Evolutionary conservation across 768 basidiomycete species (phyloP).

Genomic region (Psilocybe cyanescens): DNA sequence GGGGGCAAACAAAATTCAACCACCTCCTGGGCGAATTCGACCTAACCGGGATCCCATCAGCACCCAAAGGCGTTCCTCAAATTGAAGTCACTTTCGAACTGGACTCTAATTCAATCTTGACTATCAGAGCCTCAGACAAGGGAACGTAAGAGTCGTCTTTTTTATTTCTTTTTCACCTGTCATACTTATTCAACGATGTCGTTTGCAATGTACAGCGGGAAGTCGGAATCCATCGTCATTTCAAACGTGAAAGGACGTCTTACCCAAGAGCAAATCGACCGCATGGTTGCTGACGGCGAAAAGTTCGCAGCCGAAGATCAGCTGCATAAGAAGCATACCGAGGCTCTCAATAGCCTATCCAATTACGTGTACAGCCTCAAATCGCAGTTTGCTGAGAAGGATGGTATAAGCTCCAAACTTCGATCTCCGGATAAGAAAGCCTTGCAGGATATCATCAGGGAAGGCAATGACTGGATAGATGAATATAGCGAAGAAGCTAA

Average conservation of each 20-base stretch:
- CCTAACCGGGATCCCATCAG: conserved; percentile 87
- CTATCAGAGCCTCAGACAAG: conserved; percentile 83
- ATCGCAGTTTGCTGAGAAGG: conserved; percentile 77
- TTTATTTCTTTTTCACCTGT: neutral
- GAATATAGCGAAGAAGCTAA: conserved; percentile 62
- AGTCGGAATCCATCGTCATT: conserved; percentile 79
- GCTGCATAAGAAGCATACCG: conserved; percentile 63
- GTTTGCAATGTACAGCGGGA: conserved; percentile 48
- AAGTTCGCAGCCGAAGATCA: conserved; percentile 38
- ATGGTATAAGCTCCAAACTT: conserved; percentile 76
- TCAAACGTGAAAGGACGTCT: conserved; percentile 62
- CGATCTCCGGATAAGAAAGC: conserved; percentile 57
- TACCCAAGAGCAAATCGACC: conserved; percentile 56
- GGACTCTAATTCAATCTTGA: conserved; percentile 85
- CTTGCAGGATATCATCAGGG: conserved; percentile 67
- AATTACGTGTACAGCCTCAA: conserved; percentile 86
- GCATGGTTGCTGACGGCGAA: conserved; percentile 59
- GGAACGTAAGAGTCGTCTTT: conserved; percentile 67
- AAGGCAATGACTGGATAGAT: conserved; percentile 79
- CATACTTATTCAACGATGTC: conserved; percentile 1
- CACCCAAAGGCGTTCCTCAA: conserved; percentile 88
- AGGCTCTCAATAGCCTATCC: conserved; percentile 78
- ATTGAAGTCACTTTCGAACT: conserved; percentile 93
- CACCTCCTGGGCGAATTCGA: conserved; percentile 91
- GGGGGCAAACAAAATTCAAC: conserved; percentile 89